Percentiles rank a stretch among this genome's conserved stretches.
Conservation (phyloP, 2,329 filamentous ascomycete genomes). For the Stagonosporopsis chrysanthemi region DNA sequence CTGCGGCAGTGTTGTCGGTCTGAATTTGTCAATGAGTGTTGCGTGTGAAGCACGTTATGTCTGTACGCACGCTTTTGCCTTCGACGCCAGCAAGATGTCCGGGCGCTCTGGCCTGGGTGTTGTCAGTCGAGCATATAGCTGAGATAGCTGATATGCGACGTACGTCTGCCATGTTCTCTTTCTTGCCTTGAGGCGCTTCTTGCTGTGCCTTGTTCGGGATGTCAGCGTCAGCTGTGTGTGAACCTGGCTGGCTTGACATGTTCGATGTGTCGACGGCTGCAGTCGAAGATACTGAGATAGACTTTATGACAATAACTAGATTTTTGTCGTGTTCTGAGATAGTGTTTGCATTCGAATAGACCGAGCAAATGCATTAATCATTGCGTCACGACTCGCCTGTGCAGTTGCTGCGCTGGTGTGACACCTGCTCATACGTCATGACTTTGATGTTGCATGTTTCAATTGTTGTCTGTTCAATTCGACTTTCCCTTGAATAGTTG, state of each 20-base stretch:
- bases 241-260: conserved; percentile 43
- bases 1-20: conserved; percentile 47
- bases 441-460: not conserved
- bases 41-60: not conserved
- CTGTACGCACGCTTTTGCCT: conserved; percentile 6
- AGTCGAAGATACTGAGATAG: not conserved
- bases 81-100: conserved; percentile 10
- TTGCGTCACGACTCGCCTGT: conserved; percentile 9
- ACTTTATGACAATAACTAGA: not conserved
- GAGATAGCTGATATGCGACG: not conserved
- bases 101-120: not conserved
- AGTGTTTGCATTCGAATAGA: not conserved
- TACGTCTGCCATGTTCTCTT: conserved; percentile 40
- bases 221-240: conserved; percentile 52
- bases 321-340: not conserved
- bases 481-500: not conserved
- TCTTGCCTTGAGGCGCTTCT: conserved; percentile 47
- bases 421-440: conserved; percentile 6
- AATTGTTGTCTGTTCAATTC: not conserved
- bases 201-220: conserved; percentile 53
- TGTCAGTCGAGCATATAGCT: not conserved
- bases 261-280: not conserved
- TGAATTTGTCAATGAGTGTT: conserved; percentile 14
- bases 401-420: not conserved
- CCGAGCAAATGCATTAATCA: not conserved